These are phyloP conservation scores for Ephemerocybe angulata DNA, from an alignment of 768 basidiomycete species.

Conservation along the genomic window DNA sequence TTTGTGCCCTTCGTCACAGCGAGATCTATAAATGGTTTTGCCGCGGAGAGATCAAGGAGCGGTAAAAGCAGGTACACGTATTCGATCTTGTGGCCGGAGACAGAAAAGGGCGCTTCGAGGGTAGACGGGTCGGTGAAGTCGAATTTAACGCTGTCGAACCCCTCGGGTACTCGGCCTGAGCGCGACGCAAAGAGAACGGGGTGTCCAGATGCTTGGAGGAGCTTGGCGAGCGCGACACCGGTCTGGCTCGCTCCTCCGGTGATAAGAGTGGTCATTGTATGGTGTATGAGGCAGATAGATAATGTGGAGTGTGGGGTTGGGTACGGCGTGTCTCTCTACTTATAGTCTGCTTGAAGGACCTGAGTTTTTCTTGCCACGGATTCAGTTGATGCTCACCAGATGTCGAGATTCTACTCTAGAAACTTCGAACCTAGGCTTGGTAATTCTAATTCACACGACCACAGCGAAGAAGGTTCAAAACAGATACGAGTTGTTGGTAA, in stretches of 20 bases:
- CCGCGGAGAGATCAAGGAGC: slow-evolving; percentile 1
- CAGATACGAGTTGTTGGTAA: too few relatives aligned
- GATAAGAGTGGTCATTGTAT: slow-evolving; percentile 25
- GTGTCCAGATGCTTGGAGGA: slow-evolving; percentile 15
- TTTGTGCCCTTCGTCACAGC: too few relatives aligned
- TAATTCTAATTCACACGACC: too few relatives aligned
- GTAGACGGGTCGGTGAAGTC: slow-evolving; percentile 33
- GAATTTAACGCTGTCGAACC: slow-evolving; percentile 23
- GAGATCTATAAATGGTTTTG: too few relatives aligned
- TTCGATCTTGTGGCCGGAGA: slow-evolving; percentile 16
- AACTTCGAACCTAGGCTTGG: too few relatives aligned
- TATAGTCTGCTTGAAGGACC: too few relatives aligned
- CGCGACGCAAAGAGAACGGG: slow-evolving; percentile 20
- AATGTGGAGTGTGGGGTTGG: background rate
- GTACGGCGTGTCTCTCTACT: too few relatives aligned
- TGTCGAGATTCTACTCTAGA: too few relatives aligned
- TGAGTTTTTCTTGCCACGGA: too few relatives aligned
- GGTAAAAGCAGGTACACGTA: slow-evolving; percentile 32
- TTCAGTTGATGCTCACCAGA: too few relatives aligned
- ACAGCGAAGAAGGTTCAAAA: too few relatives aligned
- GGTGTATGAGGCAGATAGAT: background rate
- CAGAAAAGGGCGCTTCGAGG: slow-evolving; percentile 11
- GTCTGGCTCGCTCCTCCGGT: slow-evolving; percentile 26
- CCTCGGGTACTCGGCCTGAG: slow-evolving; percentile 16
- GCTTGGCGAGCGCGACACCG: slow-evolving; percentile 16